Evolutionary conservation across 164 flowering plant species (phyloP).

Genomic region (Vitis amurensis): DNA sequence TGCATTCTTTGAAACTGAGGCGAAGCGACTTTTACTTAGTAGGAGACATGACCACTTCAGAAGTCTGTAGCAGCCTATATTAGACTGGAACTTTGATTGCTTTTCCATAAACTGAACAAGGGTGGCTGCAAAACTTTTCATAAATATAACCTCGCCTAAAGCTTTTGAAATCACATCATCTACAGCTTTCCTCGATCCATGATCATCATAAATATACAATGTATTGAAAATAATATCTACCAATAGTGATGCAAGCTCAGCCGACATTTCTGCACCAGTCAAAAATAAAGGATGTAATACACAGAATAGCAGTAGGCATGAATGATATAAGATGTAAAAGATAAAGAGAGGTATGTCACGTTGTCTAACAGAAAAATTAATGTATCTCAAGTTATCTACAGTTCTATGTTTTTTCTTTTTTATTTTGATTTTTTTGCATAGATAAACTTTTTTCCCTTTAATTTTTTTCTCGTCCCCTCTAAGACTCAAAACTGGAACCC

Average conservation of each 20-base stretch:
- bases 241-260: conserved; percentile 57
- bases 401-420: too few relatives aligned
- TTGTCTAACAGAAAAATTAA: neutral
- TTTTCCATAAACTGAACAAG: conserved; percentile 85
- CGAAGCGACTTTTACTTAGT: conserved; percentile 65
- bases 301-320: neutral
- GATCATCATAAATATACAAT: conserved; percentile 71
- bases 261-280: conserved; percentile 61
- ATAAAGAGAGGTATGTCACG: neutral
- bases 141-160: conserved; percentile 48
- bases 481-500: too few relatives aligned
- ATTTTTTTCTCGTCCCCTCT: too few relatives aligned
- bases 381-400: neutral
- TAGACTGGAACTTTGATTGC: conserved; percentile 56
- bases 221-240: conserved; percentile 80
- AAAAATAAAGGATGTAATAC: neutral
- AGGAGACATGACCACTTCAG: conserved; percentile 89
- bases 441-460: too few relatives aligned
- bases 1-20: conserved; percentile 78
- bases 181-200: conserved; percentile 75
- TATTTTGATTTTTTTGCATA: too few relatives aligned
- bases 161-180: conserved; percentile 68
- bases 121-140: conserved; percentile 85
- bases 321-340: neutral
- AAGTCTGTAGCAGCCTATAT: conserved; percentile 68